Base-by-base conservation (phyloP, 129 eudicot species). In the Centrapalus pauciflorus region DNA sequence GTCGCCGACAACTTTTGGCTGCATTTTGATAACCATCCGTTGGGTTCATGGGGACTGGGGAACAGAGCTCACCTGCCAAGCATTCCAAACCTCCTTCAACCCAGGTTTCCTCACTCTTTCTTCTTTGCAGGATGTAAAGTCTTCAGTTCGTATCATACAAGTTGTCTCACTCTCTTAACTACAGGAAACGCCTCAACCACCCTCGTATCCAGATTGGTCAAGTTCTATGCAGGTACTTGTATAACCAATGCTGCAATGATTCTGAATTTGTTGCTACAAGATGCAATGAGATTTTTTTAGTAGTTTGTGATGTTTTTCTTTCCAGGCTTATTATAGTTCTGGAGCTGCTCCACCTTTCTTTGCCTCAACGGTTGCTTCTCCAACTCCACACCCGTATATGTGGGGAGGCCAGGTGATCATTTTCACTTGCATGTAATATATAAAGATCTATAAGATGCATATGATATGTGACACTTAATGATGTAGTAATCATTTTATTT, bases 381-480 rank as follows among this genome's bases (percentile, higher is more conserved):
- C 96, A 4, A 70, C 90, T 77, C 96, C 97, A 13, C 96, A 87
- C 77, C 95, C 95, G 19, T 90, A 84, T 70, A 64, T 90, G 81
- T 87, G 95, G 97, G 90, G 87, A 26, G 82, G 84, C 68, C 97
- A 91, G 97, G 97, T 90, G 56, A 77, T 52, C 34, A 59, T 34
- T 54, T 40, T 3, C 2, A 48, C 27, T 75, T 33, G 17, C 11
- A 20, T 24, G 33, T 16, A 28, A 60, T 43, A 7, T 58, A 50
- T 23, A 48, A 34, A 37, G 8, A 37, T 48, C 17, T 49, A 46
- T 17, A 23, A 23, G 37, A 51, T 51, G 37, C 45, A 17, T 48
- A 24, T 48, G 50, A 43, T 71, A 17, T 63, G 28, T 30, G 66
- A 46, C 34, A 43, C 37, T n/a, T 29, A 55, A n/a, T 55, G 32